Conservation (phyloP, 129 eudicot genomes). For the Flaveria linearis region DNA sequence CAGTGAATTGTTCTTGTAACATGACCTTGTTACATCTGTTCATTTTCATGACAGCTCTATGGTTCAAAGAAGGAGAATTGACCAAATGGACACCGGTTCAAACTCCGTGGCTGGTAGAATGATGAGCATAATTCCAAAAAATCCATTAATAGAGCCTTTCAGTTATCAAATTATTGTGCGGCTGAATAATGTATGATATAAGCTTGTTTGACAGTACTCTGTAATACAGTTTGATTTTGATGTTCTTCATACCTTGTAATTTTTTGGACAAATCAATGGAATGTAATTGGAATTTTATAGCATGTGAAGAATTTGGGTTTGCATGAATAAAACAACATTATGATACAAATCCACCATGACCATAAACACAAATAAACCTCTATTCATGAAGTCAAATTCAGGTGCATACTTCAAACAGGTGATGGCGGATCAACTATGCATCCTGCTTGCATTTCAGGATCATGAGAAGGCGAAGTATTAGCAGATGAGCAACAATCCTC, state of each 20-base stretch:
- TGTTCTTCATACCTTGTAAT: not conserved
- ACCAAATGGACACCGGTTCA: slow-evolving; percentile 75
- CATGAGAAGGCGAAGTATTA: slow-evolving; percentile 36
- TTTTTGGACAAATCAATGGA: not conserved
- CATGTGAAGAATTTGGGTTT: slow-evolving; percentile 3
- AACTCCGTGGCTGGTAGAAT: slow-evolving; percentile 85
- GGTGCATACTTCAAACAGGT: slow-evolving; percentile 6
- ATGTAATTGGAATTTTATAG: not conserved
- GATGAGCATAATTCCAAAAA: slow-evolving; percentile 6
- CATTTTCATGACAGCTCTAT: slow-evolving; percentile 56
- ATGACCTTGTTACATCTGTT: not conserved
- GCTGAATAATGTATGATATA: slow-evolving; percentile 29
- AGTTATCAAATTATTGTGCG: slow-evolving; percentile 16
- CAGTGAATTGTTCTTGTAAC: not conserved
- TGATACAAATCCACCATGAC: not conserved
- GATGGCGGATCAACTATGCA: slow-evolving; percentile 20
- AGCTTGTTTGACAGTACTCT: not conserved
- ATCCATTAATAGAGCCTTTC: slow-evolving; percentile 18
- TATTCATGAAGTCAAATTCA: slow-evolving; percentile 10
- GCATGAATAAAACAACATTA: slow-evolving; percentile 6
- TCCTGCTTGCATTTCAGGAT: slow-evolving; percentile 28
- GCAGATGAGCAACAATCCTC: slow-evolving; percentile 46
- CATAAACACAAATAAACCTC: slow-evolving; percentile 15
- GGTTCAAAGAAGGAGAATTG: slow-evolving; percentile 95
- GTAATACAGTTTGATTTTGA: slow-evolving; percentile 1